Evolutionary conservation across 1,284 basidiomycete genomes (phyloP).

Genomic region (Agaricales sp.): DNA sequence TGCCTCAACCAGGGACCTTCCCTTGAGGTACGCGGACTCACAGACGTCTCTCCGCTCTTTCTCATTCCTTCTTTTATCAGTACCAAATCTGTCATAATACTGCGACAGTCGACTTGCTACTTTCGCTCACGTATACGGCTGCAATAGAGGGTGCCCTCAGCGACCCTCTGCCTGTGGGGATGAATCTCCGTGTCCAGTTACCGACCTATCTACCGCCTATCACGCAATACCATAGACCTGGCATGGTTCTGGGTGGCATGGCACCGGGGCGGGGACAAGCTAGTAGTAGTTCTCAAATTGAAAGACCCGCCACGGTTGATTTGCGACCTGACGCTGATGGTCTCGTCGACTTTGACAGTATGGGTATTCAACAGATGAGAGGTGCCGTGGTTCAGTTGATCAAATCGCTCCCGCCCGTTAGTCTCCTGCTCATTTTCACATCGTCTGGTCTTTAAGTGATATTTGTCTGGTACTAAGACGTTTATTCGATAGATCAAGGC

Average conservation of each 20-base stretch:
- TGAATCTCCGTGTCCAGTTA: slow-evolving; percentile 41
- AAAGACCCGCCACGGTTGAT: slow-evolving; percentile 2
- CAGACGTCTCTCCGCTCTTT: not conserved
- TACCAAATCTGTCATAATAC: slow-evolving; percentile 55
- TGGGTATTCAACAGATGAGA: slow-evolving; percentile 32
- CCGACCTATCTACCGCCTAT: slow-evolving; percentile 11
- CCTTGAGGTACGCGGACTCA: slow-evolving; percentile 38
- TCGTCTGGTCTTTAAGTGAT: not conserved
- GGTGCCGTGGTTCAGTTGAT: slow-evolving; percentile 30
- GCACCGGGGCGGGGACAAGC: not conserved
- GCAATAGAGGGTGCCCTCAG: slow-evolving; percentile 38
- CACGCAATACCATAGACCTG: slow-evolving; percentile 2
- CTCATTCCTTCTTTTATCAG: slow-evolving; percentile 19
- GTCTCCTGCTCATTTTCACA: slow-evolving; percentile 11
- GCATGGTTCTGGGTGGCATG: not conserved
- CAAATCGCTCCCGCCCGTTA: slow-evolving; percentile 36
- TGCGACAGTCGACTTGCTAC: slow-evolving; percentile 45
- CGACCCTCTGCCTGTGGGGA: slow-evolving; percentile 46
- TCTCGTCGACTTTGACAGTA: slow-evolving; percentile 39
- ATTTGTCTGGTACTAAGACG: slow-evolving; percentile 27
- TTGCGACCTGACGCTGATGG: slow-evolving; percentile 18
- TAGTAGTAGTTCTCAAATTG: not conserved
- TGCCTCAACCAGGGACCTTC: slow-evolving; percentile 48
- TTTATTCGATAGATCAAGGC: slow-evolving; percentile 25
- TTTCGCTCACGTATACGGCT: slow-evolving; percentile 47